Base-by-base conservation (phyloP, 75 land plant species). In the Picea sitchensis region DNA sequence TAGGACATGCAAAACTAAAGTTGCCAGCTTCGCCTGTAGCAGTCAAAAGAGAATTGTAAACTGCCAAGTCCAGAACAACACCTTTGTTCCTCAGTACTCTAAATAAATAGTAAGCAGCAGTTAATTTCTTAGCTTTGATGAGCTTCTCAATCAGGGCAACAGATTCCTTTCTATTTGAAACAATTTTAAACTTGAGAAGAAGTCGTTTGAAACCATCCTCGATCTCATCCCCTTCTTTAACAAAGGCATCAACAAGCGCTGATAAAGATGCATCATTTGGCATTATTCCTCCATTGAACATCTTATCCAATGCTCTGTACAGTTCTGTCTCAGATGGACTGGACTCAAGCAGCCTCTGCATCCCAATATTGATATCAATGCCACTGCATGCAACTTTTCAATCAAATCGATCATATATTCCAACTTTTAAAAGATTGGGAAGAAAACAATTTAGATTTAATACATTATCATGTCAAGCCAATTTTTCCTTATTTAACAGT, bases 41-140 rank as follows among this genome's bases (percentile, higher is more conserved):
- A 21, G 9, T 54, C 59, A 75, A 75, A 21, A 75, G 59, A 30
- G 59, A 57, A 44, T 56, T 51, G n/a, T 54, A 75, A 51, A 57
- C 31, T 47, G 59, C 32, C 77, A 75, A 75, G 59, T 69, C 73
- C 4, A n/a, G 73, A 69, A 69, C 47, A 38, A 38, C 47, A 69
- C 73, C 73, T 69, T 44, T 69, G 47, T 34, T 69, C 73, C 73
- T 69, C 47, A 69, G 32, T 38, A 20, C 41, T 38, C 47, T 69
- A 15, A 69, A 36, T 69, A 69, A 38, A 69, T 20, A 69, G 18
- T 36, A 69, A 18, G 73, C 73, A 38, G 73, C 44, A 69, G 14
- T 17, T 32, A 69, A 69, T 20, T 38, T 69, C n/a, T 69, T 14
- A 38, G 38, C 38, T 38, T 69, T 34, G 73, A 14, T 69, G 15